These are phyloP conservation scores for Globisporangium uncinulatum DNA, from an alignment of 352 stramenopile species.

Conservation along the genomic window DNA sequence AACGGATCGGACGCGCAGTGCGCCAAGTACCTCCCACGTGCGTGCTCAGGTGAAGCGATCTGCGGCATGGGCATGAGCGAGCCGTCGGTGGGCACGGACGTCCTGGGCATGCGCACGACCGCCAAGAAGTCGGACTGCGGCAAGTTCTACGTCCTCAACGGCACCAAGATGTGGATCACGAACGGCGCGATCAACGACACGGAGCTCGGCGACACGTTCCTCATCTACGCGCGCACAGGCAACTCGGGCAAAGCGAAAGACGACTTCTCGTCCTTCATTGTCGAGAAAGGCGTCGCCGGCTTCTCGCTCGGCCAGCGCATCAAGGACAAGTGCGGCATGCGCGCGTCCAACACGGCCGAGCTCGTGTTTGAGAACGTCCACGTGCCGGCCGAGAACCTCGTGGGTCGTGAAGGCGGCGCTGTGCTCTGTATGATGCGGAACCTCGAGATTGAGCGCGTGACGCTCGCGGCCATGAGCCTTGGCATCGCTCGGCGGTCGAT, in stretches of 20 bases:
- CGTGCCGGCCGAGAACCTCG: constrained; percentile 90
- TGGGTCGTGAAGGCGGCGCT: constrained; percentile 75
- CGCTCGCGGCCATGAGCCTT: constrained; percentile 95
- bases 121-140: constrained; percentile 82
- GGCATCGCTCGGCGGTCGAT: constrained; percentile 96
- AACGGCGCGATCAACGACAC: constrained; percentile 96
- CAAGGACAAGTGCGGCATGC: constrained; percentile 98
- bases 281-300: constrained; percentile 95
- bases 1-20: constrained; percentile 90
- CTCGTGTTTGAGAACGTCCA: constrained; percentile 98
- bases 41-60: constrained; percentile 93
- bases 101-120: constrained; percentile 95
- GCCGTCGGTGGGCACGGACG: constrained; percentile 93
- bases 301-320: constrained; percentile 98
- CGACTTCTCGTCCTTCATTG: constrained; percentile 97
- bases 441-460: constrained; percentile 98
- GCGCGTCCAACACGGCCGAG: constrained; percentile 96
- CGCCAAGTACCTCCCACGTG: constrained; percentile 83
- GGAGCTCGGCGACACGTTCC: constrained; percentile 95
- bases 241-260: constrained; percentile 73
- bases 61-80: constrained; percentile 99
- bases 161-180: constrained; percentile 99
- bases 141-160: constrained; percentile 90
- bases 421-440: constrained; percentile 95
- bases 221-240: constrained; percentile 97